Conservation (phyloP, 2,329 filamentous ascomycete genomes). For the Aspergillus carbonarius region DNA sequence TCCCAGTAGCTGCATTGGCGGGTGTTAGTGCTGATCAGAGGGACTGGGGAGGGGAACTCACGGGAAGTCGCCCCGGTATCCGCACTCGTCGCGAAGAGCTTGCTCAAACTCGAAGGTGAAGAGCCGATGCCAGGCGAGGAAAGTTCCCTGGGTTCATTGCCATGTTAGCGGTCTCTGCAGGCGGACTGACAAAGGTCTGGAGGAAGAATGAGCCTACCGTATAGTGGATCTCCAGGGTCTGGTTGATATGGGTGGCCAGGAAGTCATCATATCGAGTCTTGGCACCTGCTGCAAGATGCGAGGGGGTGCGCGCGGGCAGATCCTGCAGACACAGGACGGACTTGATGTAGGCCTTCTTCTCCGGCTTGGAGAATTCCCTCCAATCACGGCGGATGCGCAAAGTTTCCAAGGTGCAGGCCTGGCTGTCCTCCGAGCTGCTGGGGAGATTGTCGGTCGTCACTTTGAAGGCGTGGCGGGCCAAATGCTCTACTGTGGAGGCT, state of each 20-base stretch:
- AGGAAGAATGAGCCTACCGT: constrained; percentile 19
- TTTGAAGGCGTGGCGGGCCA: constrained; percentile 18
- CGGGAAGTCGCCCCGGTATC: constrained; percentile 36
- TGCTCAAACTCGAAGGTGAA: constrained; percentile 34
- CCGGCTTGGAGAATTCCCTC: constrained; percentile 31
- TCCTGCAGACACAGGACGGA: not conserved
- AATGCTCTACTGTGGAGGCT: constrained; percentile 14
- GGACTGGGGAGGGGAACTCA: constrained; percentile 17
- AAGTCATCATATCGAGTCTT: constrained; percentile 51
- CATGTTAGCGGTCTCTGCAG: not conserved
- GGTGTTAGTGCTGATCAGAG: constrained; percentile 3
- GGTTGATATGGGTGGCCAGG: constrained; percentile 50
- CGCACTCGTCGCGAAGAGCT: constrained; percentile 36
- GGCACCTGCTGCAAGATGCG: not conserved
- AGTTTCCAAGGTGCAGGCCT: constrained; percentile 11
- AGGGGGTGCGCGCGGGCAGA: not conserved
- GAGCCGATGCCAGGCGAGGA: constrained; percentile 39
- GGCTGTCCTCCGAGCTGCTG: not conserved
- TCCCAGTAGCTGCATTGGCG: constrained; percentile 47
- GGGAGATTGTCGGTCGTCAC: constrained; percentile 9
- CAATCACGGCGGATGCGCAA: constrained; percentile 29
- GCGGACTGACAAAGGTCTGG: too few species aligned
- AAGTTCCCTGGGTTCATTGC: not conserved
- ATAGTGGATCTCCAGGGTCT: constrained; percentile 47
- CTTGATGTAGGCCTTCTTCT: constrained; percentile 27